Percentiles rank a stretch among this genome's conserved stretches.
Evolutionary conservation across 768 basidiomycete genomes (phyloP).

Genomic region (Trichaptum fuscoviolaceum): DNA sequence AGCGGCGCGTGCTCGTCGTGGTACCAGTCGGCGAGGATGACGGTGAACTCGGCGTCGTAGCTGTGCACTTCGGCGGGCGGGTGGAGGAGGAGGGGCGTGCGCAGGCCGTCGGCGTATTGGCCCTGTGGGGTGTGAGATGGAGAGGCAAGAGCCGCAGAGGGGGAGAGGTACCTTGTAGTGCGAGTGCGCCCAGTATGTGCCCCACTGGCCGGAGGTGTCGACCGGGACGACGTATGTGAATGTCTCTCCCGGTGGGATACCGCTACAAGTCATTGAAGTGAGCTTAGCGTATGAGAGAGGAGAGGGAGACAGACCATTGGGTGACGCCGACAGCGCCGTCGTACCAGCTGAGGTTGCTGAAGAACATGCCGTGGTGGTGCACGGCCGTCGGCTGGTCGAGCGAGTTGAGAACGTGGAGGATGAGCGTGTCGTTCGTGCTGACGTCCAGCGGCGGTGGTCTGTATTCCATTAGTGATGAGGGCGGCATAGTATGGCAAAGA

Average conservation of each 20-base stretch:
- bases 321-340: conserved; percentile 82
- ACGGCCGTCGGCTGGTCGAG: conserved; percentile 63
- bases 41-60: conserved; percentile 89
- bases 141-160: background rate
- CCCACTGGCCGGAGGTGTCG: conserved; percentile 63
- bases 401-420: conserved; percentile 74
- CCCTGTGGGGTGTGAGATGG: conserved; percentile 39
- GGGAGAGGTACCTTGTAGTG: conserved; percentile 45
- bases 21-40: conserved; percentile 91
- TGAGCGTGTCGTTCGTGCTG: conserved; percentile 61
- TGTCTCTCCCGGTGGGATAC: conserved; percentile 67
- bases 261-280: conserved; percentile 35
- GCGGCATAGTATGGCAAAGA: background rate
- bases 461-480: background rate
- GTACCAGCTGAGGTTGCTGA: conserved; percentile 82
- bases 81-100: conserved; percentile 80
- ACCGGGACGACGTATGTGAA: conserved; percentile 75
- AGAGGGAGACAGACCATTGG: conserved; percentile 58
- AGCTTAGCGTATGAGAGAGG: background rate
- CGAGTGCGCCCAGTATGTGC: conserved; percentile 79
- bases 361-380: conserved; percentile 95
- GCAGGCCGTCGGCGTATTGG: conserved; percentile 90
- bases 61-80: conserved; percentile 54
- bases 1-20: conserved; percentile 67
- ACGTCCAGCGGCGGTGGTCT: conserved; percentile 79